These are phyloP conservation scores for Agrocybe praecox DNA, from an alignment of 768 basidiomycete species.

Conservation along the genomic window DNA sequence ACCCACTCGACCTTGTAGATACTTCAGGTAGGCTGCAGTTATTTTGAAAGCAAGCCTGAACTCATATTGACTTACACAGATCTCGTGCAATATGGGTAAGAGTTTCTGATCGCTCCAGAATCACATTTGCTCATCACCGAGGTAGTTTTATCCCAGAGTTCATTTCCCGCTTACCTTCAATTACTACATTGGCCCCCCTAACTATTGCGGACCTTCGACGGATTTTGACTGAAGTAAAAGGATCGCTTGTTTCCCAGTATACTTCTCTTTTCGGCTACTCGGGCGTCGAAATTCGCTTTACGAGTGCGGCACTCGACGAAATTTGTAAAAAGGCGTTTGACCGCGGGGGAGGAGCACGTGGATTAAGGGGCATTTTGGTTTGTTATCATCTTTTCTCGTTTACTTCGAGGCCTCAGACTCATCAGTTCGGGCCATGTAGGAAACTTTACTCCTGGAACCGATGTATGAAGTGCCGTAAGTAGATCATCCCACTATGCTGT, in stretches of 20 bases:
- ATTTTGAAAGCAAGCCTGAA: background rate
- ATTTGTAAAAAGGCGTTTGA: conserved; percentile 79
- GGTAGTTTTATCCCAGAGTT: conserved; percentile 92
- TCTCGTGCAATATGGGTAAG: conserved; percentile 81
- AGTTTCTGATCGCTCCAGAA: background rate
- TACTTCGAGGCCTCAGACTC: no score
- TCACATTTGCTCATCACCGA: conserved; percentile 4
- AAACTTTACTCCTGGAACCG: conserved; percentile 78
- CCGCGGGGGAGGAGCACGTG: conserved; percentile 89
- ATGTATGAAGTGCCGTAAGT: conserved; percentile 95
- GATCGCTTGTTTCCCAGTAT: conserved; percentile 90
- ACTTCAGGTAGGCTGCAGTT: conserved; percentile 51
- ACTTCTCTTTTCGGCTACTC: conserved; percentile 81
- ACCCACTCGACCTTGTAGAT: conserved; percentile 70
- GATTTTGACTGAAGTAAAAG: conserved; percentile 92
- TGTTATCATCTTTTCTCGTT: conserved; percentile 13
- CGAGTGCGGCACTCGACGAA: conserved; percentile 75
- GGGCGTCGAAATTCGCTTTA: conserved; percentile 86
- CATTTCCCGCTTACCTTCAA: conserved; percentile 89
- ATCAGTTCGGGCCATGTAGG: conserved; percentile 51
- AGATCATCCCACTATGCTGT: background rate
- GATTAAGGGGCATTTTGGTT: conserved; percentile 88
- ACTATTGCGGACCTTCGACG: conserved; percentile 81
- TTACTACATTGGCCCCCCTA: conserved; percentile 81
- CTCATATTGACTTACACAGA: conserved; percentile 42